Percentiles rank a stretch among this genome's conserved stretches.
phyloP scores from a whole-genome alignment of 176 grass and related monocot species.

The Thinopyrum elongatum region DNA sequence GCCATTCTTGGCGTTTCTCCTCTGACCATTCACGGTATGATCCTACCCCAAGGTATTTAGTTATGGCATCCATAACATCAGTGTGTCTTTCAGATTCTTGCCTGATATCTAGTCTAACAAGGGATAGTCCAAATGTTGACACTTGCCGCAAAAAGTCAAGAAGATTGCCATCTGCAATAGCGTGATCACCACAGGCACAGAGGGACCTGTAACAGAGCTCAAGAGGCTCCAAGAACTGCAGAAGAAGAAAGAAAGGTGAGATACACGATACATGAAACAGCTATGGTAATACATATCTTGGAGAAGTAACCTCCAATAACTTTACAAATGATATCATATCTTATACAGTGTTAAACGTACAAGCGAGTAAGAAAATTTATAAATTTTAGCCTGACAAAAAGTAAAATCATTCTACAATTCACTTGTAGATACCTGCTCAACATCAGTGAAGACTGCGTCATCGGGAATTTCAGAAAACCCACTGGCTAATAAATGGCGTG shows the following conservation, averaged over 20 bases:
- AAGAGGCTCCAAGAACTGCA: constrained; percentile 88
- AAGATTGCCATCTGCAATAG: constrained; percentile 89
- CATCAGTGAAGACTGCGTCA: constrained; percentile 71
- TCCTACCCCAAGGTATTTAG: constrained; percentile 66
- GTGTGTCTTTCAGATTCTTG: constrained; percentile 95
- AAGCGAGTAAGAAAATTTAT: background rate
- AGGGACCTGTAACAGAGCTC: constrained; percentile 94
- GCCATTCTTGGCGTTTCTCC: constrained; percentile 88
- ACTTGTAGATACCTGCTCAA: constrained; percentile 62
- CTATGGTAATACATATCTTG: background rate
- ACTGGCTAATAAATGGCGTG: constrained; percentile 86
- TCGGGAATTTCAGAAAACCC: constrained; percentile 95
- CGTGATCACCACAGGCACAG: constrained; percentile 73
- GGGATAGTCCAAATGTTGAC: constrained; percentile 86
- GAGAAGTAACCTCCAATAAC: background rate
- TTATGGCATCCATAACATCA: constrained; percentile 84
- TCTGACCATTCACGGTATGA: constrained; percentile 91
- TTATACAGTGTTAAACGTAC: background rate
- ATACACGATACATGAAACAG: background rate
- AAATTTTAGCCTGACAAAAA: constrained; percentile 3
- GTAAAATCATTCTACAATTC: background rate
- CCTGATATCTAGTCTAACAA: constrained; percentile 94
- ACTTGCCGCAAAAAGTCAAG: constrained; percentile 94
- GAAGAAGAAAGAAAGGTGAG: constrained; percentile 7
- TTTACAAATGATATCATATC: background rate